These are phyloP conservation scores for Xylaria sp. DNA, from an alignment of 2,329 filamentous ascomycete species.

Conservation along the genomic window DNA sequence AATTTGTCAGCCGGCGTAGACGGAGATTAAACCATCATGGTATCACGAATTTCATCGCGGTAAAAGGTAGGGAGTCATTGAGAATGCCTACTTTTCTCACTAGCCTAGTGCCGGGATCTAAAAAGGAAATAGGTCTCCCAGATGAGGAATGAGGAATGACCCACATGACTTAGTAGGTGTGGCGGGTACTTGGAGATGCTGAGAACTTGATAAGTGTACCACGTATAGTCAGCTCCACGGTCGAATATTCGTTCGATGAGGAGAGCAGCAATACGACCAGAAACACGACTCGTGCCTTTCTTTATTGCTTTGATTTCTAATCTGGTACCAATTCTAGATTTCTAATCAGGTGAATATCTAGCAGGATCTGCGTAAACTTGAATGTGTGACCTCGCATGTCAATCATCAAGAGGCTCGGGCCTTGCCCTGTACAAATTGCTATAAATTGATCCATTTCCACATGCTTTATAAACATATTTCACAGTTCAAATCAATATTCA, in stretches of 20 bases:
- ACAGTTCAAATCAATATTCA: constrained; percentile 1
- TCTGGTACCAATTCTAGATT: constrained; percentile 6
- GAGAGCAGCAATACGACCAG: constrained; percentile 4
- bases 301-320: constrained; percentile 20
- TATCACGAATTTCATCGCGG: constrained; percentile 2
- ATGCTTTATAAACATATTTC: not conserved
- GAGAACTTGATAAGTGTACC: not conserved
- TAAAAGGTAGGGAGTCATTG: constrained; percentile 3
- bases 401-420: constrained; percentile 1
- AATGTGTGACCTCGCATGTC: not conserved
- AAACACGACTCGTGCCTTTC: not conserved
- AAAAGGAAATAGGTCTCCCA: constrained; percentile 27
- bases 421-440: not conserved
- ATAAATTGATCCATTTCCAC: constrained; percentile 15
- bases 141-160: constrained; percentile 16
- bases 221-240: constrained; percentile 10
- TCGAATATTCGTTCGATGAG: constrained; percentile 10
- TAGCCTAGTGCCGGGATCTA: constrained; percentile 6
- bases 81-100: constrained; percentile 5
- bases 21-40: constrained; percentile 1
- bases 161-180: constrained; percentile 7
- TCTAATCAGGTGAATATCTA: constrained; percentile 9
- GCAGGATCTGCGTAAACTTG: constrained; percentile 3
- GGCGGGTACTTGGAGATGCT: not conserved
- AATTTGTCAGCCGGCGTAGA: constrained; percentile 17